Evolutionary conservation across 1,284 basidiomycete genomes (phyloP).

Genomic region (Limonomyces culmigenus): DNA sequence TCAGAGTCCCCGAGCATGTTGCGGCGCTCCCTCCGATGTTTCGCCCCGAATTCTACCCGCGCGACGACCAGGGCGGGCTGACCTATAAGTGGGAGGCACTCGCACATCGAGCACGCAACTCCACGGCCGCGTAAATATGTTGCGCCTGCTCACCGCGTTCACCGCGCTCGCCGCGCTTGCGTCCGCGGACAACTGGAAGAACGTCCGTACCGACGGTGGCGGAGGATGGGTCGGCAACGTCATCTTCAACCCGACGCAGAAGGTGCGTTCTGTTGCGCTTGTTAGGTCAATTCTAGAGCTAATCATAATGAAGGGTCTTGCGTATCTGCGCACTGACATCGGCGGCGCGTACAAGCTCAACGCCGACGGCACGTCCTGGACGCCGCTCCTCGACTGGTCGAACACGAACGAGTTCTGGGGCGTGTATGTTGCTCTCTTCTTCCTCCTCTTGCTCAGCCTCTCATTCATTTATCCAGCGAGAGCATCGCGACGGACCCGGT

Average conservation of each 20-base stretch:
- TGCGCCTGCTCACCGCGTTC: not conserved
- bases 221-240: slow-evolving; percentile 31
- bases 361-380: slow-evolving; percentile 35
- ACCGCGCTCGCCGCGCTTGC: not conserved
- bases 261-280: too few relatives aligned
- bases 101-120: too few relatives aligned
- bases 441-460: not conserved
- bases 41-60: too few relatives aligned
- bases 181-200: slow-evolving; percentile 35
- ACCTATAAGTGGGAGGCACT: too few relatives aligned
- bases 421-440: slow-evolving; percentile 10
- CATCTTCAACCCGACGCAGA: slow-evolving; percentile 37
- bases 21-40: too few relatives aligned
- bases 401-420: slow-evolving; percentile 51
- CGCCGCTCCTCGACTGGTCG: slow-evolving; percentile 40
- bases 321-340: slow-evolving; percentile 31
- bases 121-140: too few relatives aligned
- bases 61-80: too few relatives aligned
- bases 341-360: slow-evolving; percentile 50
- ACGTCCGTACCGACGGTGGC: slow-evolving; percentile 39
- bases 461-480: not conserved
- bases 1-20: too few relatives aligned
- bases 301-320: not conserved
- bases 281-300: not conserved
- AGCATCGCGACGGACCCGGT: slow-evolving; percentile 39